Evolutionary conservation across 2,329 filamentous ascomycete genomes (phyloP), one percentile per base, ranked within the genome.

Genomic region (Ceratocystis cubensis): DNA sequence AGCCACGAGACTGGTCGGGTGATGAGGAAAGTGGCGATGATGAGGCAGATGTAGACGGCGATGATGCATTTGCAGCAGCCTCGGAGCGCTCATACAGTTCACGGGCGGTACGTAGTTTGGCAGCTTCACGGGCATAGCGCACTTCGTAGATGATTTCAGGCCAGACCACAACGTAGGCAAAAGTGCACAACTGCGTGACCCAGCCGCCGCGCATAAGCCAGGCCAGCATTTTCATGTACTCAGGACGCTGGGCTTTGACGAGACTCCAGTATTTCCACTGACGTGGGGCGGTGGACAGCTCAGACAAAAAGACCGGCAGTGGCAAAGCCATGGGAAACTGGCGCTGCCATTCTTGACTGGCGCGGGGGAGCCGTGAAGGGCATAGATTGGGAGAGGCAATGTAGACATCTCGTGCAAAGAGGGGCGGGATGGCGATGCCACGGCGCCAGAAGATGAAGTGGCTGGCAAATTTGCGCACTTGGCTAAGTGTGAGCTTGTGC

Each of bases 371-470:
- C 61, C 85, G 84, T 64, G 82, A 79, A 71, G 91, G 82, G 71
- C 96, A 88, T 69, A 91, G 91, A 73, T 96, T 95, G 0, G 93
- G 92, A 1, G 90, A 95, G 33, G 96, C 84, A 44, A 97, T 88
- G 75, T 97, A 99, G 10, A 87, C 88, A 73, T 97, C 92, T 61
- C 92, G 84, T 56, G 89, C 88, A 72, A 96, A 91, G 5, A 99
- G 82, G 0, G 94, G 94, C 3, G 91, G 89, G 50, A 97, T 93
- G 17, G 93, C 88, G 68, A 95, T 89, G 61, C 93, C 94, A 67
- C 92, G 88, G 28, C 94, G 87, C 92, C 93, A 97, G 77, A 95
- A 96, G 69, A 97, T 91, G 69, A 99, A 87, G 77, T 97, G 94
- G 67, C 90, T 88, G 8, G 92, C 91, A 69, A 96, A 89, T 71